Evolutionary conservation across 2,329 filamentous ascomycete species (phyloP), one percentile per base, ranked within the genome.

Genomic region (Phyllachora maydis): DNA sequence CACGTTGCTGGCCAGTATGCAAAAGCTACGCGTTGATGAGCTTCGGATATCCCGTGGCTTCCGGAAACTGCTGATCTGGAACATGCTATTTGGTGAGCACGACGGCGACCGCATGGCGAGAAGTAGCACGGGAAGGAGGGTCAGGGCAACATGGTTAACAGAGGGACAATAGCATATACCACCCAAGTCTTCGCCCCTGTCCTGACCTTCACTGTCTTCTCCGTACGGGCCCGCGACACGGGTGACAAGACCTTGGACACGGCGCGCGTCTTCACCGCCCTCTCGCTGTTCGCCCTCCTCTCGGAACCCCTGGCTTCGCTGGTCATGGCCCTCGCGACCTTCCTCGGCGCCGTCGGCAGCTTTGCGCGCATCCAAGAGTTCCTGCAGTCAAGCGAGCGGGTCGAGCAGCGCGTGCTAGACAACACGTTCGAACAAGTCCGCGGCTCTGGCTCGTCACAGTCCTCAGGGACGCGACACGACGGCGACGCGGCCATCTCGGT

Each of bases 11-110:
- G 19, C 29, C 2, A 35, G 41, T 10, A 28, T 54, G 1, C 49
- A 52, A 18, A 25, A 35, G 8, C 29, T 53, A 1, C 38, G 52
- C 8, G 32, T 44, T 1, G 24, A 37, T 2, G 52, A 55, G 30
- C 30, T 56, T n/a, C 35, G 39, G 4, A 30, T 49, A 1, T 54
- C 51, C 0, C 41, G 39, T 20, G 34, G 35, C 5, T 52, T 46
- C 19, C 35, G 51, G 27, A 40, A 36, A 31, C 23, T 51, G 4
- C 30, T 52, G 6, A 38, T 47, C 6, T 38, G 35, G 34, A 41
- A 23, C 26, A 41, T 38, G 22, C 29, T 35, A 0, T 33, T 48
- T 11, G 40, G 44, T 43, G 29, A 26, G 33, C 16, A 8, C 12
- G 4, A 12, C 14, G 4, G n/a, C n/a, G n/a, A n/a, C n/a, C n/a